Percentiles rank a stretch among this genome's conserved stretches.
Evolutionary conservation across 768 basidiomycete species (phyloP).

Genomic region (Fistulinella prunicolor): DNA sequence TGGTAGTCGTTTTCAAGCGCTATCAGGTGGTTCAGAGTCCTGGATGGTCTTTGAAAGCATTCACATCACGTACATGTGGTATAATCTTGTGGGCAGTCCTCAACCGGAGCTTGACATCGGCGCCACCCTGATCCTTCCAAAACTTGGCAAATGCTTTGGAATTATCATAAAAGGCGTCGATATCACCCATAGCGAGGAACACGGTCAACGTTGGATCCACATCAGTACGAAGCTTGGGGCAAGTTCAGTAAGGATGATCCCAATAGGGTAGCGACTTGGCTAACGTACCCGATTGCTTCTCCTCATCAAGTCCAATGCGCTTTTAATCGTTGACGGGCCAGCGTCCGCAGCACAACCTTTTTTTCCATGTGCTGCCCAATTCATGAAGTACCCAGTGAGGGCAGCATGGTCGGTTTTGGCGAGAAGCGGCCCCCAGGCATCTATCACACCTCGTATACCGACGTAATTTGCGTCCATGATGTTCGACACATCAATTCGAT

Average conservation of each 20-base stretch:
- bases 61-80: constrained; percentile 36
- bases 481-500: constrained; percentile 50
- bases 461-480: constrained; percentile 43
- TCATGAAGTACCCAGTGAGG: constrained; percentile 47
- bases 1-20: constrained; percentile 33
- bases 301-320: constrained; percentile 11
- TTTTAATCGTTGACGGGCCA: not conserved
- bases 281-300: constrained; percentile 16
- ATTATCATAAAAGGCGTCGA: constrained; percentile 34
- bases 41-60: not conserved
- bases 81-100: constrained; percentile 34
- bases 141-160: constrained; percentile 36
- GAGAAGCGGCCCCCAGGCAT: constrained; percentile 39
- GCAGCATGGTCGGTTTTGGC: constrained; percentile 28
- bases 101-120: constrained; percentile 18
- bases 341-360: constrained; percentile 7
- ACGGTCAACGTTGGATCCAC: not conserved
- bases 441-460: constrained; percentile 34
- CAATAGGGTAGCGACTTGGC: not conserved
- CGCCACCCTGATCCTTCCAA: constrained; percentile 29
- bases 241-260: not conserved
- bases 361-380: constrained; percentile 33
- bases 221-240: constrained; percentile 6
- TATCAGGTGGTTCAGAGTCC: constrained; percentile 9
- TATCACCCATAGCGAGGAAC: constrained; percentile 9